Percentiles rank a stretch among this genome's conserved stretches.
Evolutionary conservation across 352 stramenopile species (phyloP).

Genomic region (Pythium diclinum): DNA sequence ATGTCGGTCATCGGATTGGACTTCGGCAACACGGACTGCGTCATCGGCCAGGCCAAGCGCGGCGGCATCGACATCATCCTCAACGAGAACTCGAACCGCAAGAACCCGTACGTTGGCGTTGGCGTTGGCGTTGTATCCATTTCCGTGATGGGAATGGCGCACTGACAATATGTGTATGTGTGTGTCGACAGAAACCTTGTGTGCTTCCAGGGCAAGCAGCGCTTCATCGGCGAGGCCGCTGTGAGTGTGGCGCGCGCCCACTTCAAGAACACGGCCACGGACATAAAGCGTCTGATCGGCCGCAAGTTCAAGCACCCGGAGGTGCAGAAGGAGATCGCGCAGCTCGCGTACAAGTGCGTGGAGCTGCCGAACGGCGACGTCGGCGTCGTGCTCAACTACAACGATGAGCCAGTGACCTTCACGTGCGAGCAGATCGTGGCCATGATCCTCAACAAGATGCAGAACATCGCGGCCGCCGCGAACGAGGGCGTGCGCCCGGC

Average conservation of each 20-base stretch:
- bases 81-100: slow-evolving; percentile 99
- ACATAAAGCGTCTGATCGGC: slow-evolving; percentile 97
- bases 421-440: slow-evolving; percentile 95
- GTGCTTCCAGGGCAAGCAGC: slow-evolving; percentile 87
- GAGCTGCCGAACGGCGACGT: slow-evolving; percentile 86
- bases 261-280: slow-evolving; percentile 97
- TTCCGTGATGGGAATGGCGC: not conserved
- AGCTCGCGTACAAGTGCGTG: slow-evolving; percentile 90
- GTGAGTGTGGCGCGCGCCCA: slow-evolving; percentile 93
- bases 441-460: slow-evolving; percentile 98
- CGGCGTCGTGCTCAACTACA: slow-evolving; percentile 91
- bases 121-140: not conserved
- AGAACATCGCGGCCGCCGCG: slow-evolving; percentile 90
- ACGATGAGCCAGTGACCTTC: slow-evolving; percentile 89
- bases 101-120: slow-evolving; percentile 88
- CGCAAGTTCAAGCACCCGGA: slow-evolving; percentile 95
- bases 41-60: slow-evolving; percentile 95
- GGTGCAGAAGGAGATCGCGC: slow-evolving; percentile 94
- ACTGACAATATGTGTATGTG: not conserved
- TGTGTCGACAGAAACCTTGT: slow-evolving; percentile 66
- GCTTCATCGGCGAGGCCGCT: slow-evolving; percentile 92
- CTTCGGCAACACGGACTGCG: slow-evolving; percentile 95
- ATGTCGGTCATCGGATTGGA: slow-evolving; percentile 98
- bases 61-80: slow-evolving; percentile 99
- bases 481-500: slow-evolving; percentile 86